Conservation (phyloP, 345 rosid genomes). For the Euphorbia pulcherrima region DNA sequence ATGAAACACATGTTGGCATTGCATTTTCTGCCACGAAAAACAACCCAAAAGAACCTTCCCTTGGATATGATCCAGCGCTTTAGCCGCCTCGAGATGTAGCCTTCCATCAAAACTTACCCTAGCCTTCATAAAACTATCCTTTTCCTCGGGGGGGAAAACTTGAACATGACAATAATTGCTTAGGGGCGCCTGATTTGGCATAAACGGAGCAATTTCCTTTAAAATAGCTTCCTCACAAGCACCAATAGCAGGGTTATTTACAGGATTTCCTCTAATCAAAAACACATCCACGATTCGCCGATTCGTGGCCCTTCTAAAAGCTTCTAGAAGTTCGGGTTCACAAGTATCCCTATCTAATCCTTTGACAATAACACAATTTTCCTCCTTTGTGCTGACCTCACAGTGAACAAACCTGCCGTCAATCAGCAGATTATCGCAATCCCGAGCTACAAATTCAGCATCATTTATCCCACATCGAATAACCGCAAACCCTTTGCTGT, state of each 20-base stretch:
- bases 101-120: conserved; percentile 69
- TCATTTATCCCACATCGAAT: conserved; percentile 49
- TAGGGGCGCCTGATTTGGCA: conserved; percentile 51
- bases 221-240: conserved; percentile 51
- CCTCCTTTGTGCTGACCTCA: conserved; percentile 30
- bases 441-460: conserved; percentile 34
- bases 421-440: conserved; percentile 41
- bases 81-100: conserved; percentile 89
- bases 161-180: conserved; percentile 50
- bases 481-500: conserved; percentile 52
- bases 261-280: conserved; percentile 49
- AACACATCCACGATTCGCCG: conserved; percentile 53
- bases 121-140: conserved; percentile 43
- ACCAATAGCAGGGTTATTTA: conserved; percentile 39
- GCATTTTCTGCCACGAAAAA: conserved; percentile 75
- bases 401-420: conserved; percentile 41
- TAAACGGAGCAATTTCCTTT: conserved; percentile 25
- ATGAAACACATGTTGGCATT: conserved; percentile 70
- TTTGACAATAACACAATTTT: conserved; percentile 38
- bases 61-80: conserved; percentile 76
- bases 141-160: conserved; percentile 52
- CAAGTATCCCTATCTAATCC: conserved; percentile 60
- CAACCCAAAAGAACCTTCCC: conserved; percentile 61
- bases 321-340: conserved; percentile 58
- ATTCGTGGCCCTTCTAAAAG: conserved; percentile 39